phyloP scores from a whole-genome alignment of 2,329 filamentous ascomycete species.

The Pyrenophora tritici-repentis region DNA sequence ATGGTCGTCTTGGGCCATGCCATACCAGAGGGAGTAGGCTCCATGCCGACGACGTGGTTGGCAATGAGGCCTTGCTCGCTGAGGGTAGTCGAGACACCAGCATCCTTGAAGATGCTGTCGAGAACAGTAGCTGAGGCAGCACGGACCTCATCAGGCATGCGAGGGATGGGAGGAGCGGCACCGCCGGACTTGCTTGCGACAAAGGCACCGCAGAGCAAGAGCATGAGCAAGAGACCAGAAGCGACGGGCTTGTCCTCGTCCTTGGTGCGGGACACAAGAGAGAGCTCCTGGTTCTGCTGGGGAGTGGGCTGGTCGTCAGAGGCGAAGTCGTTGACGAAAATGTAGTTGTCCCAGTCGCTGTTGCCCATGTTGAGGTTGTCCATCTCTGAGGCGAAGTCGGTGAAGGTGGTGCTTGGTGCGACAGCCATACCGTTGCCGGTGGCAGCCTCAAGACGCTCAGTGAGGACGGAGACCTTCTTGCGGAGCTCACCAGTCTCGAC shows the following conservation, averaged over 20 bases:
- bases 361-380: slow-evolving; percentile 80
- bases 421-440: slow-evolving; percentile 53
- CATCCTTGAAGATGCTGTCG: slow-evolving; percentile 81
- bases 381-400: slow-evolving; percentile 77
- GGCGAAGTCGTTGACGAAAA: slow-evolving; percentile 74
- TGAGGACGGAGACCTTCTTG: slow-evolving; percentile 87
- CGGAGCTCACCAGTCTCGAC: slow-evolving; percentile 88
- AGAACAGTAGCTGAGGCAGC: slow-evolving; percentile 77
- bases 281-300: slow-evolving; percentile 46
- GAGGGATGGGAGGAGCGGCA: slow-evolving; percentile 72
- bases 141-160: slow-evolving; percentile 79
- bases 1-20: slow-evolving; percentile 46
- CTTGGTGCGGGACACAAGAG: slow-evolving; percentile 51
- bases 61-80: slow-evolving; percentile 55
- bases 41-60: slow-evolving; percentile 53
- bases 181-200: slow-evolving; percentile 84
- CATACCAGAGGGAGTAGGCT: slow-evolving; percentile 46
- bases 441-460: slow-evolving; percentile 69
- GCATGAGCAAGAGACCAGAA: slow-evolving; percentile 86
- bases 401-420: slow-evolving; percentile 65
- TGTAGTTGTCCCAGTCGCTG: slow-evolving; percentile 78
- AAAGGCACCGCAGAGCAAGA: slow-evolving; percentile 94
- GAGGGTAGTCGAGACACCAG: slow-evolving; percentile 60
- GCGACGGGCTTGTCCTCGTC: slow-evolving; percentile 67
- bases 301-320: slow-evolving; percentile 56